phyloP scores from a whole-genome alignment of 2,329 filamentous ascomycete genomes.

The Fusarium sp. region DNA sequence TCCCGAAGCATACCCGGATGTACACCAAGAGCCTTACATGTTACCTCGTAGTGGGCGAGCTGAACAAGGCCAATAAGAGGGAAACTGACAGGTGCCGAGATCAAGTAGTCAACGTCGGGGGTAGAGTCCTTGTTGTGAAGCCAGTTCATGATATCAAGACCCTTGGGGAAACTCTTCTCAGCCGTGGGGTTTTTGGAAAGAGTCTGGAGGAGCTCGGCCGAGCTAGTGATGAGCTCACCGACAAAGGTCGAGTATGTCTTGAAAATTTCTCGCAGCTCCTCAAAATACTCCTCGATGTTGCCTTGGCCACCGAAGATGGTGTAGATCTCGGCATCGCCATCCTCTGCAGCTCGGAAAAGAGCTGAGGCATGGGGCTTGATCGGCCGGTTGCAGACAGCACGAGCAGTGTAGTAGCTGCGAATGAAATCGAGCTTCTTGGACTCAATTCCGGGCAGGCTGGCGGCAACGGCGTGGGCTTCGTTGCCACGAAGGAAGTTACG shows the following conservation, averaged over 20 bases:
- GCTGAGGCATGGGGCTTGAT: slow-evolving; percentile 95
- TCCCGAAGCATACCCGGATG: slow-evolving; percentile 89
- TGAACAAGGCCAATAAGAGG: slow-evolving; percentile 96
- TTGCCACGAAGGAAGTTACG: slow-evolving; percentile 93
- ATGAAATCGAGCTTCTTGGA: slow-evolving; percentile 92
- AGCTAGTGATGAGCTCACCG: slow-evolving; percentile 80
- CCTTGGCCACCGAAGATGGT: slow-evolving; percentile 96
- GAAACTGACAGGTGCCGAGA: slow-evolving; percentile 94
- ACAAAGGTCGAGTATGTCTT: slow-evolving; percentile 91
- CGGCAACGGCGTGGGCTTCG: slow-evolving; percentile 91
- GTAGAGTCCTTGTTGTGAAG: slow-evolving; percentile 88
- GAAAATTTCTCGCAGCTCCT: slow-evolving; percentile 92
- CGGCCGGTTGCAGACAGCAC: slow-evolving; percentile 81
- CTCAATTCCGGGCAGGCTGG: slow-evolving; percentile 86
- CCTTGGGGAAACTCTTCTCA: slow-evolving; percentile 96
- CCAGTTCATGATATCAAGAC: slow-evolving; percentile 95
- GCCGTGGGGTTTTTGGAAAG: slow-evolving; percentile 84
- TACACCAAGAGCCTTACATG: slow-evolving; percentile 88
- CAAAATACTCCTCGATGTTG: slow-evolving; percentile 99
- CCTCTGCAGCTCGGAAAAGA: slow-evolving; percentile 85
- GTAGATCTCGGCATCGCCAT: slow-evolving; percentile 85
- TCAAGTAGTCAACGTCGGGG: slow-evolving; percentile 92
- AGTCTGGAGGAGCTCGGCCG: slow-evolving; percentile 86
- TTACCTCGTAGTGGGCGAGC: slow-evolving; percentile 93
- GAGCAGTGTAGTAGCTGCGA: slow-evolving; percentile 89